Evolutionary conservation across 106 monocot species (phyloP).

Genomic region (Dendrobium nobile): DNA sequence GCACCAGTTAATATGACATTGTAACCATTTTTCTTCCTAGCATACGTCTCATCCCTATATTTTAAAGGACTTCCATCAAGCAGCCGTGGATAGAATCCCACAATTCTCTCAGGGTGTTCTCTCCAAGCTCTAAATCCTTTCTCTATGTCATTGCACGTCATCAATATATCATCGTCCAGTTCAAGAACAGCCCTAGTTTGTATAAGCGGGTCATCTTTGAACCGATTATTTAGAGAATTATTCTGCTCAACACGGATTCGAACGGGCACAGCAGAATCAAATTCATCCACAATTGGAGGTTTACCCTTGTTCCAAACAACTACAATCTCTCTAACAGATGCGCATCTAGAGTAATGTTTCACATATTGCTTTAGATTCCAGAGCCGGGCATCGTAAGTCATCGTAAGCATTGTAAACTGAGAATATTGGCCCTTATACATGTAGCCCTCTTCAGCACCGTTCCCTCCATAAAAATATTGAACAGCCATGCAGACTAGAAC

Average conservation of each 20-base stretch:
- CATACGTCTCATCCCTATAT: conserved; percentile 49
- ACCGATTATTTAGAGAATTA: conserved; percentile 55
- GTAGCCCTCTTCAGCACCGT: conserved; percentile 46
- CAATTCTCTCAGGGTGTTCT: conserved; percentile 43
- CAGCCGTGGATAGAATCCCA: conserved; percentile 49
- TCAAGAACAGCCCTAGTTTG: conserved; percentile 41
- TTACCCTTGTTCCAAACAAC: conserved; percentile 62
- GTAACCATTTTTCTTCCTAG: conserved; percentile 35
- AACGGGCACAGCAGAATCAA: conserved; percentile 50
- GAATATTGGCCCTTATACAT: conserved; percentile 28
- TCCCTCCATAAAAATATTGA: conserved; percentile 42
- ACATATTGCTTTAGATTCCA: conserved; percentile 57
- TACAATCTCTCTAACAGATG: conserved; percentile 49
- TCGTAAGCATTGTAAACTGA: conserved; percentile 51
- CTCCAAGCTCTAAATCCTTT: conserved; percentile 60
- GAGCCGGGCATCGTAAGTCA: conserved; percentile 54
- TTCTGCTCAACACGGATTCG: conserved; percentile 34
- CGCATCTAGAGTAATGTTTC: conserved; percentile 56
- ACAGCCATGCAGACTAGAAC: conserved; percentile 25
- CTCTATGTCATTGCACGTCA: conserved; percentile 51
- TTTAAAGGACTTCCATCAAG: conserved; percentile 37
- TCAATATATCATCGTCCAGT: conserved; percentile 60
- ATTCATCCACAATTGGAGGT: conserved; percentile 27
- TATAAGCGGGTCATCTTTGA: conserved; percentile 36
- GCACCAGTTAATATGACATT: conserved; percentile 54